These are phyloP conservation scores for Clarireedia paspali DNA, from an alignment of 2,329 filamentous ascomycete genomes.

Conservation along the genomic window DNA sequence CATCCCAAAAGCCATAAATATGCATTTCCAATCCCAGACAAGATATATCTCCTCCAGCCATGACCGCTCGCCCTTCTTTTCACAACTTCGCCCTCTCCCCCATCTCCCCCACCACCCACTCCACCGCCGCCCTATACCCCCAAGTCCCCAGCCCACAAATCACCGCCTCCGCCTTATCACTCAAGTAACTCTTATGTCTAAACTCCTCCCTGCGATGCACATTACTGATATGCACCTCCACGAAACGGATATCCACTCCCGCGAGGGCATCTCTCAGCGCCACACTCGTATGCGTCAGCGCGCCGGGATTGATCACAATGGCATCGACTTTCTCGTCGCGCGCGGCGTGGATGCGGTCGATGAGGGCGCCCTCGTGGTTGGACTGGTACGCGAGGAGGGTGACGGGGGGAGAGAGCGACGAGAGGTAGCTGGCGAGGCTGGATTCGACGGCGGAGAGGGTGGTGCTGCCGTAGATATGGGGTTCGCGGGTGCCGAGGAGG, in stretches of 20 bases:
- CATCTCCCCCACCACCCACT: conserved; percentile 41
- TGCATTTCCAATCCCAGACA: neutral
- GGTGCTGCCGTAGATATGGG: conserved; percentile 62
- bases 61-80: neutral
- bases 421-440: conserved; percentile 14
- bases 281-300: conserved; percentile 68
- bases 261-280: conserved; percentile 67
- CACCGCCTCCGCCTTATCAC: conserved; percentile 67
- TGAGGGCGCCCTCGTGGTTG: conserved; percentile 59
- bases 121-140: conserved; percentile 54
- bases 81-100: conserved; percentile 31
- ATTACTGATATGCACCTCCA: conserved; percentile 73
- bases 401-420: conserved; percentile 22
- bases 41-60: neutral
- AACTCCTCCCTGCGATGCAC: conserved; percentile 64
- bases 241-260: conserved; percentile 62
- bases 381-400: conserved; percentile 58
- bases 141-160: conserved; percentile 61
- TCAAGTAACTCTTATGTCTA: conserved; percentile 62
- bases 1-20: no score
- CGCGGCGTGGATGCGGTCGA: conserved; percentile 50
- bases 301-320: conserved; percentile 70
- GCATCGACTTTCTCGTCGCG: conserved; percentile 49
- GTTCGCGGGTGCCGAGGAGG: conserved; percentile 68
- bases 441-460: conserved; percentile 55